A percentile compares a stretch with the other conserved stretches of the same genome.
Evolutionary conservation across 169 alveolate genomes (phyloP).

Genomic region (Cryptosporidium meleagridis): DNA sequence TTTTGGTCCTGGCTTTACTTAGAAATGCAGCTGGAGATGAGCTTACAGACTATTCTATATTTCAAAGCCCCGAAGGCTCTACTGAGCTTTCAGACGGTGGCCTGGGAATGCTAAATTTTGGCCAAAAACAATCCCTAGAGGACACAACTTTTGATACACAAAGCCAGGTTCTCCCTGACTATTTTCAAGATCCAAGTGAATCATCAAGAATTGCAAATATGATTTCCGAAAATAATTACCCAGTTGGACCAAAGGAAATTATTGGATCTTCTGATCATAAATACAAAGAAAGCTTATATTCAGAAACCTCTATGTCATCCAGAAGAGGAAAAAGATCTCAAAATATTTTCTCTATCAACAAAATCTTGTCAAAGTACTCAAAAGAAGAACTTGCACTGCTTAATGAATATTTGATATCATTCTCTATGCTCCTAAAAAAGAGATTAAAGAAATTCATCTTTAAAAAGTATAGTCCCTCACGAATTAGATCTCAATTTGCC

Average conservation of each 20-base stretch:
- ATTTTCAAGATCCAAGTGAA: background rate
- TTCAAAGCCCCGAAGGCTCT: background rate
- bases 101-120: background rate
- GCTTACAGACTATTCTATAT: background rate
- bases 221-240: background rate
- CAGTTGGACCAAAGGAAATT: background rate
- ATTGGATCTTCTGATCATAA: background rate
- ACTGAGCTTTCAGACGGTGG: background rate
- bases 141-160: background rate
- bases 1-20: background rate
- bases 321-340: slow-evolving; percentile 11
- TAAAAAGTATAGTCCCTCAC: slow-evolving; percentile 41
- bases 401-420: slow-evolving; percentile 21
- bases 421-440: background rate
- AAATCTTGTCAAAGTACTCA: slow-evolving; percentile 4
- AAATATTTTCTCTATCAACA: background rate
- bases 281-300: background rate
- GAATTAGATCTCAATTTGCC: slow-evolving; percentile 40
- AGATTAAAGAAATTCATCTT: slow-evolving; percentile 7
- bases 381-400: background rate
- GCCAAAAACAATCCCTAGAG: background rate
- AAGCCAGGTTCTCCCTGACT: background rate
- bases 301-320: background rate
- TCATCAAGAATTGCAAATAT: background rate
- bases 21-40: background rate